phyloP scores from a whole-genome alignment of 106 monocot genomes.

The Vanilla planifolia region DNA sequence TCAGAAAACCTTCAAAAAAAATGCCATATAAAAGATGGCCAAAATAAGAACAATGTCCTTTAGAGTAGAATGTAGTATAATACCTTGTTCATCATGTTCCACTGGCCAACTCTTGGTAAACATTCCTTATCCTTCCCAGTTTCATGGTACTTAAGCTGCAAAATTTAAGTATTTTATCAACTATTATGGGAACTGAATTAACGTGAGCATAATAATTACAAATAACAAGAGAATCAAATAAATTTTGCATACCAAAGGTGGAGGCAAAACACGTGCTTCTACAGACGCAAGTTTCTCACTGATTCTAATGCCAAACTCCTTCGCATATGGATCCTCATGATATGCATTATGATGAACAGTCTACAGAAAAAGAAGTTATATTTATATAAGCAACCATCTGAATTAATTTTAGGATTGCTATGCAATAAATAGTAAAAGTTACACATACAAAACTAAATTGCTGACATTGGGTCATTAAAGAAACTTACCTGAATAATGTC shows the following conservation, averaged over 20 bases:
- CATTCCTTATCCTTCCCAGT: slow-evolving; percentile 48
- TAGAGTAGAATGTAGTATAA: too few species aligned
- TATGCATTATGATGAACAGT: slow-evolving; percentile 49
- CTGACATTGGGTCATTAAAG: background rate
- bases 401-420: background rate
- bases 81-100: slow-evolving; percentile 78
- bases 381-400: background rate
- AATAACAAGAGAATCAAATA: background rate
- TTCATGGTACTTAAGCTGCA: slow-evolving; percentile 56
- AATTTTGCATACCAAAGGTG: slow-evolving; percentile 42
- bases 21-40: too few species aligned
- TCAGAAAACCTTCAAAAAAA: too few species aligned
- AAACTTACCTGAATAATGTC: slow-evolving; percentile 39
- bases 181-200: background rate
- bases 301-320: slow-evolving; percentile 61
- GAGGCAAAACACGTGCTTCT: slow-evolving; percentile 56
- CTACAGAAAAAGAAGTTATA: slow-evolving; percentile 8
- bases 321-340: slow-evolving; percentile 42
- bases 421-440: background rate
- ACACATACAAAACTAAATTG: background rate
- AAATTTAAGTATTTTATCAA: background rate
- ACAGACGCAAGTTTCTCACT: slow-evolving; percentile 40
- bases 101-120: slow-evolving; percentile 52
- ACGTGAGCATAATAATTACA: background rate
- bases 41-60: too few species aligned